These are phyloP conservation scores for Dactylella cylindrospora DNA, from an alignment of 2,329 filamentous ascomycete species.

Conservation along the genomic window DNA sequence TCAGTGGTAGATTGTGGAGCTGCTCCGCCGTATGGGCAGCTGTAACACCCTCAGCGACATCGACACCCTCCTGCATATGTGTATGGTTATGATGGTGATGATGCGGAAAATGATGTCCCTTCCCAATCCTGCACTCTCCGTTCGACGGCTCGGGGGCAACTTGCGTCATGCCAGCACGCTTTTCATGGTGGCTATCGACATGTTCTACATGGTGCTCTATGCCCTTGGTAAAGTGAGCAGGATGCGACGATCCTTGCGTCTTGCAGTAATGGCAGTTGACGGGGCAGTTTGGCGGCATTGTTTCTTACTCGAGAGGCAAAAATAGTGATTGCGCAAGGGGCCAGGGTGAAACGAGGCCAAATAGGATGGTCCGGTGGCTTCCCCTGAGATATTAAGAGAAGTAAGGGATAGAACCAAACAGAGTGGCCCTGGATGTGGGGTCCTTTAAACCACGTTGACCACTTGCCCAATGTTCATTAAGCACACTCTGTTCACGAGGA, in stretches of 20 bases:
- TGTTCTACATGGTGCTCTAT: constrained; percentile 1
- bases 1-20: constrained; percentile 12
- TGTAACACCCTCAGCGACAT: constrained; percentile 5
- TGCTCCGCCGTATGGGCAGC: constrained; percentile 5
- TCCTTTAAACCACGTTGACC: constrained; percentile 24
- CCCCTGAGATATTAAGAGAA: too few species aligned
- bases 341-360: background rate
- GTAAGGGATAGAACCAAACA: too few species aligned
- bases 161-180: background rate
- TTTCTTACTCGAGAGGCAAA: too few species aligned
- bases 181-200: background rate
- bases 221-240: constrained; percentile 16
- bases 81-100: constrained; percentile 42
- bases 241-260: constrained; percentile 10
- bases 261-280: constrained; percentile 31
- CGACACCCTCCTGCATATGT: constrained; percentile 11
- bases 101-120: constrained; percentile 33
- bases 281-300: constrained; percentile 24
- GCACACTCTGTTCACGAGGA: constrained; percentile 22
- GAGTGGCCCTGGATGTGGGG: too few species aligned
- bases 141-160: constrained; percentile 13
- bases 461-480: too few species aligned
- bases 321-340: too few species aligned
- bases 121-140: constrained; percentile 28
- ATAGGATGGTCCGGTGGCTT: too few species aligned